A percentile compares a stretch with the other conserved stretches of the same genome.
phyloP scores from a whole-genome alignment of 352 stramenopile species.

The Aphanomyces astaci region DNA sequence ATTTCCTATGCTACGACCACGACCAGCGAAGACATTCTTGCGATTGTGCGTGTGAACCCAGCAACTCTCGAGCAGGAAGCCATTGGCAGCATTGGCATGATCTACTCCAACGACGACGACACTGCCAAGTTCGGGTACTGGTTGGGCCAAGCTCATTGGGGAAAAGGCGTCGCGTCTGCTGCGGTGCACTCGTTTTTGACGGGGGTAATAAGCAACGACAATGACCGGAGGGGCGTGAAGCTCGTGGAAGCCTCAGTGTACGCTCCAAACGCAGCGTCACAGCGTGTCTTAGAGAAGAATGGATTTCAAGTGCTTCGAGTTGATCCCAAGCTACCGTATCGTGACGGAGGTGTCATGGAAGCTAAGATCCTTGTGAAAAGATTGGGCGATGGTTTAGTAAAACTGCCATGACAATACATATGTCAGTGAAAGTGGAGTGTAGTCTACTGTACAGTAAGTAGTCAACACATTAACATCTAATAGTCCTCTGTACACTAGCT shows the following conservation, averaged over 20 bases:
- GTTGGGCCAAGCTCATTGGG: not conserved
- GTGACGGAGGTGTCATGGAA: not conserved
- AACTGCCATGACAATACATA: too few relatives aligned
- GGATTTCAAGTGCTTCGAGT: not conserved
- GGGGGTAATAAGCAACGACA: not conserved
- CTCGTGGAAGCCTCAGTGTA: not conserved
- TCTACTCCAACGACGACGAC: not conserved
- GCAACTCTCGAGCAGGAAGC: not conserved
- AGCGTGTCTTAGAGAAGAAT: not conserved
- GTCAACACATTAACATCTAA: too few relatives aligned
- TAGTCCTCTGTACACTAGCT: too few relatives aligned
- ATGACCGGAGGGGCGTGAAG: not conserved
- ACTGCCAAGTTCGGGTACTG: not conserved
- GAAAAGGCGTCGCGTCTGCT: not conserved
- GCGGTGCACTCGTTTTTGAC: not conserved
- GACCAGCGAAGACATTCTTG: not conserved
- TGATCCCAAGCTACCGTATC: not conserved
- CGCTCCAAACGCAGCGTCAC: not conserved
- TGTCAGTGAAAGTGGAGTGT: too few relatives aligned
- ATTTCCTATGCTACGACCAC: not conserved
- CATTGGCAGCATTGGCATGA: not conserved
- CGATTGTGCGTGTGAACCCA: not conserved
- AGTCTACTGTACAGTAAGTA: too few relatives aligned
- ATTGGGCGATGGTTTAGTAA: not conserved
- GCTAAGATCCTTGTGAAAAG: not conserved